Conservation (phyloP, 2,329 filamentous ascomycete genomes). For the Beauveria brongniartii region DNA sequence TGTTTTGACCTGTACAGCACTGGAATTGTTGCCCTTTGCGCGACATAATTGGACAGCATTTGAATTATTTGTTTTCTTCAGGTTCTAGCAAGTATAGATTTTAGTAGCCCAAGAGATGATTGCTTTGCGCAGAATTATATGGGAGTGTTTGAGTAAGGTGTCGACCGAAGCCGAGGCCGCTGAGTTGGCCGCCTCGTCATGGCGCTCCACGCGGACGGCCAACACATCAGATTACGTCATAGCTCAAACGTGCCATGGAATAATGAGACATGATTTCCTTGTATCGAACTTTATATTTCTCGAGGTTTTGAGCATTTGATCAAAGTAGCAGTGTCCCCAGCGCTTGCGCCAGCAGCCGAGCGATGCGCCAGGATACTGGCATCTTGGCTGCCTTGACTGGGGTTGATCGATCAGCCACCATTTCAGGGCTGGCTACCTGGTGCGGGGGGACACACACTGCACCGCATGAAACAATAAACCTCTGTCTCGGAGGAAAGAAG, state of each 20-base stretch:
- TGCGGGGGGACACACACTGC: background rate
- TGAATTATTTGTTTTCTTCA: background rate
- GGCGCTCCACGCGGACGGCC: conserved; percentile 7
- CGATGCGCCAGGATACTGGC: background rate
- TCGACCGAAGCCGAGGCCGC: background rate
- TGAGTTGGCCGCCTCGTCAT: background rate
- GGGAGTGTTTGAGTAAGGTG: background rate
- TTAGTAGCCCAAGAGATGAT: background rate
- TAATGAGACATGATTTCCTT: background rate
- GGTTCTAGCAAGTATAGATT: background rate
- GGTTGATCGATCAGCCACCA: background rate
- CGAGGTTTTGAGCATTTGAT: background rate
- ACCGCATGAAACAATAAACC: background rate
- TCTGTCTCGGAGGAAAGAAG: background rate
- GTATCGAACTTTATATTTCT: background rate
- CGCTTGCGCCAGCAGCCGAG: too few species aligned
- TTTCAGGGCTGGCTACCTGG: background rate
- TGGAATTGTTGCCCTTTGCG: background rate
- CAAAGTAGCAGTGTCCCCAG: background rate
- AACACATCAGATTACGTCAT: conserved; percentile 7
- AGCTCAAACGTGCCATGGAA: background rate
- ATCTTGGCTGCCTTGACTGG: background rate
- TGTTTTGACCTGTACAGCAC: background rate
- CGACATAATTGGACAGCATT: background rate
- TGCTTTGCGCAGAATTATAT: background rate